phyloP scores from a whole-genome alignment of 495 filamentous ascomycete species.

The Neurospora sp. region DNA sequence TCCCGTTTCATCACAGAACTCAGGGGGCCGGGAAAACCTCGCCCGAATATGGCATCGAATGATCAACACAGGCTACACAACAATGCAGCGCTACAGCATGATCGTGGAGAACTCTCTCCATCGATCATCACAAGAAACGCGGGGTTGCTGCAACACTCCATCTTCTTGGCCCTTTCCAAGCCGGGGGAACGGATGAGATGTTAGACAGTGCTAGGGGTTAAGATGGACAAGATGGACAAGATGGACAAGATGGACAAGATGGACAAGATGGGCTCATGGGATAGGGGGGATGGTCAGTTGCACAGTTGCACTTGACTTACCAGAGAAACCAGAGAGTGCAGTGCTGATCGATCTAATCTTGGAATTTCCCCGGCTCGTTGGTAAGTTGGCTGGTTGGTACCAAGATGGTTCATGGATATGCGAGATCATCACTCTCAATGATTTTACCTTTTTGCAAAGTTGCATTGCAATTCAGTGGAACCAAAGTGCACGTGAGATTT shows the following conservation, averaged over 20 bases:
- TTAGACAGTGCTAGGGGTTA: not conserved
- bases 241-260: too few relatives aligned
- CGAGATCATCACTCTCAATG: not conserved
- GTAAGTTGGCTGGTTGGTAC: not conserved
- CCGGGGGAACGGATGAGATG: not conserved
- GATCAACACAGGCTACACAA: not conserved
- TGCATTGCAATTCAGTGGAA: not conserved
- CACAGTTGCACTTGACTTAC: not conserved
- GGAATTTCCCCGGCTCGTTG: not conserved
- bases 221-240: too few relatives aligned
- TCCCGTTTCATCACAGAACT: not conserved
- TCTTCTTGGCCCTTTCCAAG: not conserved
- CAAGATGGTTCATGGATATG: not conserved
- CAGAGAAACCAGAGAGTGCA: not conserved
- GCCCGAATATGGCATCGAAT: not conserved
- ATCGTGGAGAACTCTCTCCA: not conserved
- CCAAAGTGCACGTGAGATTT: not conserved
- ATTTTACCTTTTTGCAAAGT: not conserved
- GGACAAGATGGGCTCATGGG: not conserved
- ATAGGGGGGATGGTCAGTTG: not conserved
- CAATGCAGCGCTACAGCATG: not conserved
- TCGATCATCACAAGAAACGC: not conserved
- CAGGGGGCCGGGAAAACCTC: not conserved
- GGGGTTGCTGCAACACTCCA: not conserved
- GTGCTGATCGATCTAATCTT: not conserved